These are phyloP conservation scores for Stemphylium lycopersici DNA, from an alignment of 2,329 filamentous ascomycete genomes.

Conservation along the genomic window DNA sequence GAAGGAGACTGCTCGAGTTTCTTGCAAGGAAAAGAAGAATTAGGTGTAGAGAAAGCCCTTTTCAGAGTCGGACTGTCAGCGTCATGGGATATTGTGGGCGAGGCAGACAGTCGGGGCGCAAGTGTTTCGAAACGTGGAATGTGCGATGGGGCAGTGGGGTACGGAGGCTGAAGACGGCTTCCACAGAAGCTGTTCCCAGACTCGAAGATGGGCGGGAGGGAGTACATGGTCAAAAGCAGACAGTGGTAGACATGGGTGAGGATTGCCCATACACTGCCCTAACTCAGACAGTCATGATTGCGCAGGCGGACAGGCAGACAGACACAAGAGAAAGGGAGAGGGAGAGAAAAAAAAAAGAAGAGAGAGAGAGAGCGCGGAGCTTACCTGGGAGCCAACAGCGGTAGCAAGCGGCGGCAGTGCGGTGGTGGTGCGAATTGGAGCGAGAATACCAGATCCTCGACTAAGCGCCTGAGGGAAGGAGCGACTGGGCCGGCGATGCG, in stretches of 20 bases:
- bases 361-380: constrained; percentile 26
- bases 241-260: constrained; percentile 14
- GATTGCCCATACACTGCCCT: constrained; percentile 11
- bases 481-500: constrained; percentile 46
- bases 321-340: constrained; percentile 14
- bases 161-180: constrained; percentile 6
- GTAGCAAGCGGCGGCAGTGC: constrained; percentile 20
- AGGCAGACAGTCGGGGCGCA: constrained; percentile 32
- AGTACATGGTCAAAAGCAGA: constrained; percentile 12
- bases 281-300: constrained; percentile 10
- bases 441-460: constrained; percentile 53
- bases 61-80: constrained; percentile 47
- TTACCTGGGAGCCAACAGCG: constrained; percentile 42
- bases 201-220: constrained; percentile 13
- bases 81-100: constrained; percentile 29
- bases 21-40: constrained; percentile 43
- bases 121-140: constrained; percentile 13
- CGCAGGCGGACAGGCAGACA: constrained; percentile 5
- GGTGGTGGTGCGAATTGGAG: constrained; percentile 39
- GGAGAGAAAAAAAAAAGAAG: constrained; percentile 23
- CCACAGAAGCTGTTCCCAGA: constrained; percentile 1
- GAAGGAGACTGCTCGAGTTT: constrained; percentile 29
- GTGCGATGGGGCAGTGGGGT: constrained; percentile 9
- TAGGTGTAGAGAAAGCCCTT: constrained; percentile 45
- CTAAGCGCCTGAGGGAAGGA: constrained; percentile 50